Conservation (phyloP, 805 yeast genomes). For the Myxozyma monticola region DNA sequence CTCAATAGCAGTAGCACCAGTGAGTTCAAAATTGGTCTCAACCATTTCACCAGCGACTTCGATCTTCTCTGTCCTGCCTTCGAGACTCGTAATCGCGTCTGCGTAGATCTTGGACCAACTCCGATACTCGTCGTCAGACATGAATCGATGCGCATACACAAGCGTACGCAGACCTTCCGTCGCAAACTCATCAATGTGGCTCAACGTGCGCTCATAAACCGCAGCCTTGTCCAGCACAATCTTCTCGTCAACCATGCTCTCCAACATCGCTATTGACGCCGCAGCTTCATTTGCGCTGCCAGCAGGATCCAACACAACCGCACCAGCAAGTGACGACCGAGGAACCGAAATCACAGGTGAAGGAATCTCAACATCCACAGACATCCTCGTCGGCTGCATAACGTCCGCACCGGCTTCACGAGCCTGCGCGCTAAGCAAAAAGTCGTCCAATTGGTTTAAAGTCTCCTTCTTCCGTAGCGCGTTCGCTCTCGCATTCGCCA, state of each 20-base stretch:
- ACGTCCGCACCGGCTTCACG: conserved; percentile 33
- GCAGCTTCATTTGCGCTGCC: conserved; percentile 7
- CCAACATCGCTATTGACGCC: conserved; percentile 7
- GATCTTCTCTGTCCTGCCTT: conserved; percentile 62
- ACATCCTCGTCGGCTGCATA: conserved; percentile 9
- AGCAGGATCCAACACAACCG: conserved; percentile 4
- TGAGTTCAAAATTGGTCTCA: conserved; percentile 65
- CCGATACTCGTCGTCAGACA: conserved; percentile 58
- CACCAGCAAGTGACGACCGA: conserved; percentile 6
- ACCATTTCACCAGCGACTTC: conserved; percentile 71
- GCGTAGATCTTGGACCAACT: conserved; percentile 68
- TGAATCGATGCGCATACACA: conserved; percentile 75
- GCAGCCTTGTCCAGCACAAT: conserved; percentile 70
- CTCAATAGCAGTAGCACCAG: conserved; percentile 96
- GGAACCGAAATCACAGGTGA: conserved; percentile 9
- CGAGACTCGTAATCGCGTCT: conserved; percentile 74
- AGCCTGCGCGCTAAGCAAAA: conserved; percentile 32
- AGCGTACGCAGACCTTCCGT: conserved; percentile 93
- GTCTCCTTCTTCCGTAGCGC: conserved; percentile 33
- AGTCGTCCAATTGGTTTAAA: conserved; percentile 34
- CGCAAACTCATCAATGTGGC: conserved; percentile 90
- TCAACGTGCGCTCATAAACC: conserved; percentile 77
- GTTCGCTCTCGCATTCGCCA: conserved; percentile 30
- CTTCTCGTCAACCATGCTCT: conserved; percentile 47
- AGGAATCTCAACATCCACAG: conserved; percentile 21